Base-by-base conservation (phyloP, 2,329 filamentous ascomycete species). In the Dactylellina parvicollis region DNA sequence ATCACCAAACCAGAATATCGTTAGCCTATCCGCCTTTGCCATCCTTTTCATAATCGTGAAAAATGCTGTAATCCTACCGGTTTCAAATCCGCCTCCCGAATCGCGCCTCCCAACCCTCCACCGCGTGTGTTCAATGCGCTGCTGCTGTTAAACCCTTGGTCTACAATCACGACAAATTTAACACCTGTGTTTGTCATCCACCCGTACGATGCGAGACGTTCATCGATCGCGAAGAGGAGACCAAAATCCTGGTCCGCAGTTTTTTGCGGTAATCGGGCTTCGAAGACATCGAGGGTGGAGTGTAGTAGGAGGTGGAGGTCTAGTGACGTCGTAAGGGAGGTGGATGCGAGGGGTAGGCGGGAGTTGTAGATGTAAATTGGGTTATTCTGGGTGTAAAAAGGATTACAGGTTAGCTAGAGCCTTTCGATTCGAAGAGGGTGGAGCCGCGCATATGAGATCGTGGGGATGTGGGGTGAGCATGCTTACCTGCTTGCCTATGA, bases 101-200 rank as follows among this genome's bases (percentile, higher is more conserved):
- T 81, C 0, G 91, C 92, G 16, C 90, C 82, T 12, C 86, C 86
- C 16, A 83, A 80, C 2, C 78, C 77, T 4, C 79, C 70, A 77
- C 70, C 80, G 50, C 75, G 78, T 75, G 77, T 78, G 79, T 76
- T 76, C 22, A 54, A 62, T 12, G 76, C 75, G 20, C 70, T 70
- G 30, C 61, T 28, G 34, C 24, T 56, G 60, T 90, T 84, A 1
- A 92, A 93, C 76, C 92, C 88, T 86, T 96, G 92, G 82, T 99
- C 94, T 28, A 98, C 90, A 2, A 97, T 87, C 75, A 92, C 89
- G 32, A 98, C 88, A 79, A 99, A 89, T 80, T 94, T 93, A 75
- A 96, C 88, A 40, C 92, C 92, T 24, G 95, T 98, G 81, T 96
- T 98, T 65, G 95, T 97, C 81, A 98, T 87, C 88, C 92, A 97